Evolutionary conservation across 768 basidiomycete genomes (phyloP).

Genomic region (Suillus paluster): DNA sequence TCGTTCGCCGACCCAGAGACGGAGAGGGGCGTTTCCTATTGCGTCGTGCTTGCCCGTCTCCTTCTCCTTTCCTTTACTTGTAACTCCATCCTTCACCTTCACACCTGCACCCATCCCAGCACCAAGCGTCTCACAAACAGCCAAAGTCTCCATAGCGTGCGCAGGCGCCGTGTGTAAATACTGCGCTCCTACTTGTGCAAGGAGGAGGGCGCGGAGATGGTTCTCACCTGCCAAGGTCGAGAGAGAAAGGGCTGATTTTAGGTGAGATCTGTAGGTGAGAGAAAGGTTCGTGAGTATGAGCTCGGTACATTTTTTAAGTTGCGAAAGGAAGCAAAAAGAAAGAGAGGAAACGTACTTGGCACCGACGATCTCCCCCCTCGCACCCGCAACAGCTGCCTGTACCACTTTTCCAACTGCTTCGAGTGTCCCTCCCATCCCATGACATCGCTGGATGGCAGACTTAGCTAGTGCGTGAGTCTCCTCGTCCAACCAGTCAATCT

Average conservation of each 20-base stretch:
- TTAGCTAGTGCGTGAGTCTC: slow-evolving; percentile 36
- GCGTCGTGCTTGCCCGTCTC: no score
- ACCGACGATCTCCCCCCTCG: slow-evolving; percentile 52
- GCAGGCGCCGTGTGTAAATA: slow-evolving; percentile 71
- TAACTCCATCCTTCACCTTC: no score
- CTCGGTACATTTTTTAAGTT: slow-evolving; percentile 10
- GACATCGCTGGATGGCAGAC: slow-evolving; percentile 48
- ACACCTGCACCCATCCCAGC: no score
- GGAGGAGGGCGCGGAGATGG: slow-evolving; percentile 68
- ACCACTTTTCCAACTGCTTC: slow-evolving; percentile 58
- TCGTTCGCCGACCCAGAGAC: no score
- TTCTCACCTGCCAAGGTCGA: slow-evolving; percentile 70
- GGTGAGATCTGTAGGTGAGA: slow-evolving; percentile 39
- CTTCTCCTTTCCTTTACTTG: no score
- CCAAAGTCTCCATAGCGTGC: no score
- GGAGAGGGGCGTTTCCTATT: no score
- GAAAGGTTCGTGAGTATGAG: slow-evolving; percentile 22
- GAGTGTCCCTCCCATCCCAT: slow-evolving; percentile 55
- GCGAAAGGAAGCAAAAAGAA: slow-evolving; percentile 14
- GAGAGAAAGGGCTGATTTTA: slow-evolving; percentile 60
- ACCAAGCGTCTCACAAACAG: no score
- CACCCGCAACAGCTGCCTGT: slow-evolving; percentile 44
- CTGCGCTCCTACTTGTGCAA: slow-evolving; percentile 70
- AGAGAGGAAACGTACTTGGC: slow-evolving; percentile 54
- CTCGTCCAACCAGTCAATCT: slow-evolving; percentile 17